Evolutionary conservation across 1,284 basidiomycete species (phyloP).

Genomic region (Amylostereum areolatum): DNA sequence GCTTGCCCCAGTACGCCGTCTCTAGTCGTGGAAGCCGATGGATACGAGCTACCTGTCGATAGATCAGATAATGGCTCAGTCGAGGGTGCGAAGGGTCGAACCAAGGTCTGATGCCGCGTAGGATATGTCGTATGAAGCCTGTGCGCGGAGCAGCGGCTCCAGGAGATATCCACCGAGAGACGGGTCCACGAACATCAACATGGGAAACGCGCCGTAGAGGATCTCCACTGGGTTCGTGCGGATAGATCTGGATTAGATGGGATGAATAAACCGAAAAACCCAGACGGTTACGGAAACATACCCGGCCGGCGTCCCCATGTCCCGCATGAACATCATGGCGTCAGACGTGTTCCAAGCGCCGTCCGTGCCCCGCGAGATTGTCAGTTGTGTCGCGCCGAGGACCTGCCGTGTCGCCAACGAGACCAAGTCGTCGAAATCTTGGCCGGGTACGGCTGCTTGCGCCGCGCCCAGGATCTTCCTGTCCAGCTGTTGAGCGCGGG

Average conservation of each 20-base stretch:
- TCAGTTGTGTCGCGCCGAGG: slow-evolving; percentile 6
- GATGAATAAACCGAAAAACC: too few relatives aligned
- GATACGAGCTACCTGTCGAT: slow-evolving; percentile 9
- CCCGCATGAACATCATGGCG: slow-evolving; percentile 40
- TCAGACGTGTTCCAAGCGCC: slow-evolving; percentile 2
- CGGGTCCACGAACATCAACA: slow-evolving; percentile 39
- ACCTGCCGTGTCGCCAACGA: slow-evolving; percentile 1
- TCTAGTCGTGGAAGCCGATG: slow-evolving; percentile 16
- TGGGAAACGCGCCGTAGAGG: slow-evolving; percentile 40
- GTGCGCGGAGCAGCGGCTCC: slow-evolving; percentile 36
- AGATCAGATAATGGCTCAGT: neutral
- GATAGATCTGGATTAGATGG: neutral
- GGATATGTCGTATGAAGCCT: slow-evolving; percentile 20
- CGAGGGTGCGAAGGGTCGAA: slow-evolving; percentile 6
- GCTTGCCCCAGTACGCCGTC: slow-evolving; percentile 6
- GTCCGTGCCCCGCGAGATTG: neutral
- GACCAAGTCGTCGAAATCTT: neutral
- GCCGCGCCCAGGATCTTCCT: neutral
- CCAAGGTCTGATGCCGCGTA: slow-evolving; percentile 39
- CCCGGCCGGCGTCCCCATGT: slow-evolving; percentile 10
- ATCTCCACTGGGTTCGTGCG: slow-evolving; percentile 9
- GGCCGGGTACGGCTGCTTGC: neutral
- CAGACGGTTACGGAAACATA: too few relatives aligned
- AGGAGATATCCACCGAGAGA: slow-evolving; percentile 33
- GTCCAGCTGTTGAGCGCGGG: neutral